These are phyloP conservation scores for Kurtzmaniella quercitrusa DNA, from an alignment of 1,139 yeast species.

Conservation along the genomic window DNA sequence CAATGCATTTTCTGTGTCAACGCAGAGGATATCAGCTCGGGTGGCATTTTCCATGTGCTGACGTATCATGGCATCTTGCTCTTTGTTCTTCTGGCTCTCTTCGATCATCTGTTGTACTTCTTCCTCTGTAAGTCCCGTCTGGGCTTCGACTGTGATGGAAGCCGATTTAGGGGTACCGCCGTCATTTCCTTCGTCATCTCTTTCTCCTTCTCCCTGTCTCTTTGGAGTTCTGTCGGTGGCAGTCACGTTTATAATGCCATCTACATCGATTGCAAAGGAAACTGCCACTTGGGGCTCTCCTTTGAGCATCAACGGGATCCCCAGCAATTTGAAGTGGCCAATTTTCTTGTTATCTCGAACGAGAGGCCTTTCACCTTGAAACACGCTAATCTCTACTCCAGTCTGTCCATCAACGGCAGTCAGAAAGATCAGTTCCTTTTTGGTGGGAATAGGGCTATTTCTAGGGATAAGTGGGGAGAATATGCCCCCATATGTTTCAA, in stretches of 20 bases:
- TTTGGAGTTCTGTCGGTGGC: conserved; percentile 64
- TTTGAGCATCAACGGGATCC: conserved; percentile 69
- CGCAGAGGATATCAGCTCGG: conserved; percentile 51
- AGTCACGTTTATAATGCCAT: conserved; percentile 73
- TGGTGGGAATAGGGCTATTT: conserved; percentile 73
- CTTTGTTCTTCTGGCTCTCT: conserved; percentile 42
- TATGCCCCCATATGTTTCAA: conserved; percentile 79
- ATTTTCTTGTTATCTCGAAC: conserved; percentile 70
- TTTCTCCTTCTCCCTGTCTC: conserved; percentile 23
- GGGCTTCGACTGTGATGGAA: conserved; percentile 68
- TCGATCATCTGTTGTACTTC: conserved; percentile 56
- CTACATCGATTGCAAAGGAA: conserved; percentile 73
- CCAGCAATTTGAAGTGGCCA: conserved; percentile 65
- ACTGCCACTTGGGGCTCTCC: conserved; percentile 76
- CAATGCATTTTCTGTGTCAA: conserved; percentile 52
- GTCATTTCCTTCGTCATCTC: conserved; percentile 19
- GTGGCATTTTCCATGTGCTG: conserved; percentile 45
- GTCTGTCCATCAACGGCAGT: conserved; percentile 87
- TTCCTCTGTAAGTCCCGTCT: conserved; percentile 61
- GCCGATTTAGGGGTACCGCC: conserved; percentile 21
- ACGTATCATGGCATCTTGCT: conserved; percentile 39
- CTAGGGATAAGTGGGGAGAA: conserved; percentile 74
- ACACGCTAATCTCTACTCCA: conserved; percentile 72
- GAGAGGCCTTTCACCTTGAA: conserved; percentile 73
- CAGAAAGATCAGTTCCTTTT: conserved; percentile 66